These are phyloP conservation scores for Peterozyma toletana DNA, from an alignment of 805 yeast species.

Conservation along the genomic window DNA sequence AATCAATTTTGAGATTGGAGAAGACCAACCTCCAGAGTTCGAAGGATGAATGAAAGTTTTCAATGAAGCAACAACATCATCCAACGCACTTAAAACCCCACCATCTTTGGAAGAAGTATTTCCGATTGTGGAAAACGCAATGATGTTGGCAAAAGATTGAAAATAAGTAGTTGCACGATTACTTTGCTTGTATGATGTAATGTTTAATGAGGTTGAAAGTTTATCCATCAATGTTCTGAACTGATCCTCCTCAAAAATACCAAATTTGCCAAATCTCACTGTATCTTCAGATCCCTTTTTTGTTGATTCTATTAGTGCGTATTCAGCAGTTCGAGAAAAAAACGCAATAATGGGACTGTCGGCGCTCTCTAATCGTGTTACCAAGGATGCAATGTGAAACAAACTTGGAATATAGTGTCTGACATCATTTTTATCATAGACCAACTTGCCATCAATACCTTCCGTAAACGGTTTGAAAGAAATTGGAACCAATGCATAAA, in stretches of 20 bases:
- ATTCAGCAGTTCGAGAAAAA: constrained; percentile 52
- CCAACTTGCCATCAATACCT: constrained; percentile 11
- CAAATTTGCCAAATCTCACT: constrained; percentile 40
- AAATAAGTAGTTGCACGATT: constrained; percentile 15
- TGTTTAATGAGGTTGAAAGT: constrained; percentile 28
- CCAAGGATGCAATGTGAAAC: constrained; percentile 65
- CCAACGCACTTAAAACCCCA: constrained; percentile 46
- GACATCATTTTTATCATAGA: constrained; percentile 19
- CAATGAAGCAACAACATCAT: constrained; percentile 56
- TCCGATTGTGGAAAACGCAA: constrained; percentile 60
- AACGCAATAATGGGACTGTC: constrained; percentile 63
- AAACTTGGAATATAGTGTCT: constrained; percentile 54
- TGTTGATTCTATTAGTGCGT: constrained; percentile 29
- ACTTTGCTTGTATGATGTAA: constrained; percentile 11
- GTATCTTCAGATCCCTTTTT: constrained; percentile 12
- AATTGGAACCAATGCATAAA: constrained; percentile 48
- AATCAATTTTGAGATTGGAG: constrained; percentile 58
- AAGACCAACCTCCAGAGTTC: constrained; percentile 84
- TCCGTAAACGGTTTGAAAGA: constrained; percentile 20
- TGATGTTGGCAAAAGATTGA: constrained; percentile 38
- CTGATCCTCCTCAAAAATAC: constrained; percentile 60
- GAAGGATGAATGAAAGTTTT: constrained; percentile 90
- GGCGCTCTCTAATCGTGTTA: constrained; percentile 37
- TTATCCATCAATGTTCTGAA: constrained; percentile 25
- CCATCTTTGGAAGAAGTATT: constrained; percentile 27